Conservation (phyloP, 495 filamentous ascomycete genomes). For the Aspergillus sclerotioniger region DNA sequence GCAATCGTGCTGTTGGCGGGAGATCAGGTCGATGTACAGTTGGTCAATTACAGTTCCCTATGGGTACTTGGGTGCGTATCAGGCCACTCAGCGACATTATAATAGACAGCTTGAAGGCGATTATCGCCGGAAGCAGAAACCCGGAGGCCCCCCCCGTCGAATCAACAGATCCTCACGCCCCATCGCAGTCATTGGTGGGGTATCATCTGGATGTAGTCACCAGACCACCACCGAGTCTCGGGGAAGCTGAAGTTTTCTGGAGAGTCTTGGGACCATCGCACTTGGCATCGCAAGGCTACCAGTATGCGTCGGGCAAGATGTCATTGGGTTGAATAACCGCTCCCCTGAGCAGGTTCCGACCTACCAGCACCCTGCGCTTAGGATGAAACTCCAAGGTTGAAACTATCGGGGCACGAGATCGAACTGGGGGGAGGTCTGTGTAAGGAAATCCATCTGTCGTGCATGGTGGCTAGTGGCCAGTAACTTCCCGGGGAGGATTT, state of each 20-base stretch:
- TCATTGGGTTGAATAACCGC: background rate
- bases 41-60: background rate
- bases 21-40: background rate
- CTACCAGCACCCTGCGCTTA: background rate
- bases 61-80: background rate
- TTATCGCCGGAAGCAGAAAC: background rate
- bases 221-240: background rate
- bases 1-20: background rate
- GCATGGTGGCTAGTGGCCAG: background rate
- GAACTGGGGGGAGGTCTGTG: background rate
- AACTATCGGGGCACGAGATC: background rate
- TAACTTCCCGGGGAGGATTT: background rate
- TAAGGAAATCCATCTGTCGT: background rate
- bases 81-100: background rate
- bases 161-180: background rate
- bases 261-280: background rate
- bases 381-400: constrained; percentile 1
- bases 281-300: constrained; percentile 1
- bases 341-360: background rate
- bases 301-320: background rate
- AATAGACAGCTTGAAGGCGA: background rate
- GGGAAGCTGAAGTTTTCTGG: background rate
- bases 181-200: background rate
- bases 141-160: background rate
- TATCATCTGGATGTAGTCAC: background rate